Evolutionary conservation across 2,329 filamentous ascomycete species (phyloP).

Genomic region (Trichoderma arundinaceum): DNA sequence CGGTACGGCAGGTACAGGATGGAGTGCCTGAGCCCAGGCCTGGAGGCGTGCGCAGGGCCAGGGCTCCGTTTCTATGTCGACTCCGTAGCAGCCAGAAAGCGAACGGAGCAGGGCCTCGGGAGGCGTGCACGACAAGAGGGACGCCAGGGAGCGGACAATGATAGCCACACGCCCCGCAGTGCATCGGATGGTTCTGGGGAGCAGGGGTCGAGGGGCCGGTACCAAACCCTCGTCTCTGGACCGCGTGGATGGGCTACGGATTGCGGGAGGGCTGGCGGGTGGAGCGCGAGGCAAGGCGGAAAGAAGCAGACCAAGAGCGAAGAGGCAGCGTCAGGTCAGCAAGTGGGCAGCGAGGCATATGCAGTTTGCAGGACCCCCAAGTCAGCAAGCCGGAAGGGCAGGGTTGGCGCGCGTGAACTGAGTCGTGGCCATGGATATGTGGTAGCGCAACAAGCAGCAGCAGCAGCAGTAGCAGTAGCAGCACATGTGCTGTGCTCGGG

Average conservation of each 20-base stretch:
- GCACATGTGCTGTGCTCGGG: no score
- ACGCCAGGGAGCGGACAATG: slow-evolving; percentile 4
- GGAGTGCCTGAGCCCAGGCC: slow-evolving; percentile 20
- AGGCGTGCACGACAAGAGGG: slow-evolving; percentile 20
- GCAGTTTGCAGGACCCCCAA: not conserved
- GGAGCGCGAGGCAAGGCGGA: slow-evolving; percentile 28
- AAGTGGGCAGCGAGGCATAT: slow-evolving; percentile 12
- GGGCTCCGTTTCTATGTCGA: slow-evolving; percentile 14
- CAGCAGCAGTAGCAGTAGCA: no score
- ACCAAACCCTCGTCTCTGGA: slow-evolving; percentile 30
- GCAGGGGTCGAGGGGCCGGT: slow-evolving; percentile 19
- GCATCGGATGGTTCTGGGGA: slow-evolving; percentile 29
- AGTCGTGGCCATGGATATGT: no score
- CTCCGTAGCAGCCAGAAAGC: not conserved
- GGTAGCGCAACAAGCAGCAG: no score
- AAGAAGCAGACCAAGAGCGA: slow-evolving; percentile 3
- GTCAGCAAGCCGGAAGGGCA: not conserved
- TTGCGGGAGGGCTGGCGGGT: slow-evolving; percentile 30
- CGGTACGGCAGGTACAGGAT: slow-evolving; percentile 21
- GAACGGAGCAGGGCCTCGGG: slow-evolving; percentile 15
- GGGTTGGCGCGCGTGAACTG: not conserved
- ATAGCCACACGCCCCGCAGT: slow-evolving; percentile 18
- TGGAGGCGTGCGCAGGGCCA: slow-evolving; percentile 21
- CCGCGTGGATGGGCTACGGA: slow-evolving; percentile 12
- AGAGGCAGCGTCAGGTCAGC: not conserved